Evolutionary conservation across 2,329 filamentous ascomycete genomes (phyloP), one percentile per base, ranked within the genome.

Genomic region (Epichloe uncinata): DNA sequence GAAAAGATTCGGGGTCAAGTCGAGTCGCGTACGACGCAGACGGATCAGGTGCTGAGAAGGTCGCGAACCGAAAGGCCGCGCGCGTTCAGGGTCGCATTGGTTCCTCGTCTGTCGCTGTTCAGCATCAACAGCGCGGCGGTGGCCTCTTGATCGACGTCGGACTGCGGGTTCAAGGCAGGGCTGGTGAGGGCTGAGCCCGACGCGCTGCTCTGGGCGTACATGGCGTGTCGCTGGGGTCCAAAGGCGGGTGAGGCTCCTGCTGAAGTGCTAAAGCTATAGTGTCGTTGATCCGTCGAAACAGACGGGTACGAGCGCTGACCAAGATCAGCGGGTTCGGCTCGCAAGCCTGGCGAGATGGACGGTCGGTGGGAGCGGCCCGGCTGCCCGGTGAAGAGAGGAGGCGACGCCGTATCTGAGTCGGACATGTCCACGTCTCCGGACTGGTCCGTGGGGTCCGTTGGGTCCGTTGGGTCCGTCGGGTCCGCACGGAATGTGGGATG

Each of bases 111-210:
- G 63, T 93, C 88, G 49, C 75, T 81, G 56, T 90, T 94, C 52
- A 96, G 71, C 89, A 95, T 95, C 63, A 95, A 67, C 57, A 95
- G 65, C 3, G 89, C 90, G 12, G 87, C 84, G 7, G 88, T 93
- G 1, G 88, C 90, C 63, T 93, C 87, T 53, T 89, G 83, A 54
- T 85, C 81, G 4, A 78, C 60, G 46, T 82, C 78, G 36, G 70
- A 69, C 59, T 78, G 75, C 0, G 79, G 77, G 18, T 67, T 61
- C 42, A 82, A 63, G 7, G 73, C 73, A 1, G 79, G 79, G 54
- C 78, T 82, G 5, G 81, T 80, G 52, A 81, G 61, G 1, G 75
- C 69, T 45, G 75, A 83, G 2, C 68, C 73, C 46, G 68, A 71
- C 52, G 63, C 50, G 66, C 61, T 64, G 48, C 60, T 65, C 42